phyloP scores from a whole-genome alignment of 805 yeast species.

The Yarrowia keelungensis region DNA sequence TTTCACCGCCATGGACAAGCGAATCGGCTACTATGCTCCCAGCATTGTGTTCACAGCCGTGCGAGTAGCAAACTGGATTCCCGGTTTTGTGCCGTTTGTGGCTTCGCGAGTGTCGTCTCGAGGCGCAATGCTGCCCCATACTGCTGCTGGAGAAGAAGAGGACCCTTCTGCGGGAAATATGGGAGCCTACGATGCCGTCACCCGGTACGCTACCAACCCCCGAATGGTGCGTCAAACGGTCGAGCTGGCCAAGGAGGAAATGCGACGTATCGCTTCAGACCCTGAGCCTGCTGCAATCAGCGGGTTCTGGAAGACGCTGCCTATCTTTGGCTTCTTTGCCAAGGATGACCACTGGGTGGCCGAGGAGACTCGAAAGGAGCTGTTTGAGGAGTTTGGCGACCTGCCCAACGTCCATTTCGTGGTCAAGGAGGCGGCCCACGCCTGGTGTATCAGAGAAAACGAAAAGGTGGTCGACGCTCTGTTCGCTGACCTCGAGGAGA shows the following conservation, averaged over 20 bases:
- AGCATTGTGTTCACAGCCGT: slow-evolving; percentile 19
- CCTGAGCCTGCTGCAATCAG: slow-evolving; percentile 52
- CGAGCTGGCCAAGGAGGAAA: slow-evolving; percentile 65
- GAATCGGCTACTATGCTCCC: slow-evolving; percentile 42
- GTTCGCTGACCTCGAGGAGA: slow-evolving; percentile 1
- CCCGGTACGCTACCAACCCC: slow-evolving; percentile 54
- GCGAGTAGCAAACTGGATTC: slow-evolving; percentile 37
- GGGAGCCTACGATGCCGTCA: slow-evolving; percentile 51
- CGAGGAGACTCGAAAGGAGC: slow-evolving; percentile 56
- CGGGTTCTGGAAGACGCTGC: slow-evolving; percentile 58
- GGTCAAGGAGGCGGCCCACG: slow-evolving; percentile 57
- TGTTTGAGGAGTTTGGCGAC: slow-evolving; percentile 53
- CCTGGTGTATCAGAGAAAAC: slow-evolving; percentile 67
- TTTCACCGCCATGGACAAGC: slow-evolving; percentile 47
- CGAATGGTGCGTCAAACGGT: slow-evolving; percentile 61
- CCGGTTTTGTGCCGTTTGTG: slow-evolving; percentile 44
- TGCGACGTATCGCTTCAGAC: slow-evolving; percentile 54
- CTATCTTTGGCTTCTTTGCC: slow-evolving; percentile 64
- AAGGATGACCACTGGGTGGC: slow-evolving; percentile 70
- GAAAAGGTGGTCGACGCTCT: slow-evolving; percentile 52
- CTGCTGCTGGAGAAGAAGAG: not conserved
- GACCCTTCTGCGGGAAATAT: not conserved
- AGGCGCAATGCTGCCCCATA: slow-evolving; percentile 11
- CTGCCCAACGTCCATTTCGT: slow-evolving; percentile 47
- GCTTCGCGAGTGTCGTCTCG: slow-evolving; percentile 39